Base-by-base conservation (phyloP, 164 flowering plant species). In the Paratinospora sagittata region DNA sequence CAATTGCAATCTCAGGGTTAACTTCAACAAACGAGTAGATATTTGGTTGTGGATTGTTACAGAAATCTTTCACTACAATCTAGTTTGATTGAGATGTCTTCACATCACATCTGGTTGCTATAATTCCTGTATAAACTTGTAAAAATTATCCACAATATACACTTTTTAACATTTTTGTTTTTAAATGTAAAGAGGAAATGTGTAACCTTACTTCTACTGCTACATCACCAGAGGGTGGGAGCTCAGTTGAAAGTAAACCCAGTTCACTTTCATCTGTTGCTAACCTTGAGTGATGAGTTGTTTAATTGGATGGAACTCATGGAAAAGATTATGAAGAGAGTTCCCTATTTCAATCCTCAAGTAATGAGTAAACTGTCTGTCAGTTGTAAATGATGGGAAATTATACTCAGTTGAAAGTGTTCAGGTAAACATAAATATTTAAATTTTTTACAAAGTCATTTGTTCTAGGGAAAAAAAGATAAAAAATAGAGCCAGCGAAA, bases 1-100 rank as follows among this genome's bases (percentile, higher is more conserved):
- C 66, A 39, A 71, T 21, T 72, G 65, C 8, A 55, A 19, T 55
- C 10, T 19, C n/a, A n/a, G n/a, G n/a, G n/a, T n/a, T n/a, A n/a
- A n/a, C n/a, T n/a, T n/a, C n/a, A n/a, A n/a, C n/a, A n/a, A n/a
- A n/a, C n/a, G n/a, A n/a, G n/a, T n/a, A n/a, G n/a, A n/a, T n/a
- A n/a, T n/a, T 23, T 9, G 21, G n/a, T 55, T 55, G 61, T 55
- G 61, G 23, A 0, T 6, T 43, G 47, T 12, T 43, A 43, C 14
- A 7, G 14, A 43, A 43, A 43, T 43, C 13, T 43, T 7, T 43
- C 14, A 43, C 13, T 6, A 19, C 61, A n/a, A n/a, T 19, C 1
- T n/a, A 8, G 5, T 55, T n/a, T 7, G 24, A 55, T 55, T 21
- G 61, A 55, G 0, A 21, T 17, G 61, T 21, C 61, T 43, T 43